Evolutionary conservation across 805 yeast species (phyloP).

Genomic region (Ogataea philodendri): DNA sequence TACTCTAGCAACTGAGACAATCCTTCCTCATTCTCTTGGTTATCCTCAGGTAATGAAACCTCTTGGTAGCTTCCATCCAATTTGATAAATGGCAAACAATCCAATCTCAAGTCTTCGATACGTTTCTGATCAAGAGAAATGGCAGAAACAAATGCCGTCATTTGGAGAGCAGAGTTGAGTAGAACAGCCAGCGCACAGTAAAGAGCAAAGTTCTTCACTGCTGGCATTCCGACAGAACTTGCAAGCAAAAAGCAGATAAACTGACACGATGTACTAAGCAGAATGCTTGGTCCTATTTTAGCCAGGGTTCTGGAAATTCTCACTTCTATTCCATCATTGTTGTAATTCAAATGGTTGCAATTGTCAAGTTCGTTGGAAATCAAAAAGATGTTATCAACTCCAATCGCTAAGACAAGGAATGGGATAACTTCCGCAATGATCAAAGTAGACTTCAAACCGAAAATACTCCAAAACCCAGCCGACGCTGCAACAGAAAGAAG

Average conservation of each 20-base stretch:
- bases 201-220: constrained; percentile 88
- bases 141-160: constrained; percentile 77
- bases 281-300: constrained; percentile 82
- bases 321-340: constrained; percentile 48
- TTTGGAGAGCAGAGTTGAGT: constrained; percentile 71
- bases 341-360: constrained; percentile 40
- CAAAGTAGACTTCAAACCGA: constrained; percentile 83
- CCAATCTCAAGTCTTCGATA: constrained; percentile 56
- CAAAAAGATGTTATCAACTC: constrained; percentile 91
- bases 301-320: constrained; percentile 65
- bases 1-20: constrained; percentile 26
- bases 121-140: constrained; percentile 65
- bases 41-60: constrained; percentile 16
- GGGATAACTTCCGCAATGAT: constrained; percentile 97
- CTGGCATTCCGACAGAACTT: constrained; percentile 87
- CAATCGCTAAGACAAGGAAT: constrained; percentile 86
- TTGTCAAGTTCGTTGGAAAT: constrained; percentile 74
- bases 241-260: constrained; percentile 78
- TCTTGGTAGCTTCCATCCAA: constrained; percentile 10
- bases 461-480: constrained; percentile 71
- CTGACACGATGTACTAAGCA: constrained; percentile 75
- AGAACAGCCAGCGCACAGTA: constrained; percentile 86
- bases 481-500: constrained; percentile 77
- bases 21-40: constrained; percentile 18
- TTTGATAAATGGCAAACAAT: constrained; percentile 57